Evolutionary conservation across 2,329 filamentous ascomycete genomes (phyloP).

Genomic region (Cordyceps militaris): DNA sequence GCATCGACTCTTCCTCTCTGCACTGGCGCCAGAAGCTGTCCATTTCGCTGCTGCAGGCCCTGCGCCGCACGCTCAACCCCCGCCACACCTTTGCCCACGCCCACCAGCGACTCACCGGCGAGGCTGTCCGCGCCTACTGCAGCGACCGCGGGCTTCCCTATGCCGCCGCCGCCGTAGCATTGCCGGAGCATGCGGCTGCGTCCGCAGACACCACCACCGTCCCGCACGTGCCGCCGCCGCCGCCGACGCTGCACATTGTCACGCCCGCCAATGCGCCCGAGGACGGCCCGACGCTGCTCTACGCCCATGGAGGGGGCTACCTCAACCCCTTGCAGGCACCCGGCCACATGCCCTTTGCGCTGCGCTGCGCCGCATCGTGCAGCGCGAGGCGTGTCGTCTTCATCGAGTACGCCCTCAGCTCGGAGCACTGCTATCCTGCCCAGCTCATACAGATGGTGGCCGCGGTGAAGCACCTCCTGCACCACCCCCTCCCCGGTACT

Average conservation of each 20-base stretch:
- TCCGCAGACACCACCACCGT: neutral
- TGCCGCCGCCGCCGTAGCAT: neutral
- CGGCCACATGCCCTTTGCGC: neutral
- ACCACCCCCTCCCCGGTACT: neutral
- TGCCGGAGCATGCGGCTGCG: neutral
- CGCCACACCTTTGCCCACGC: neutral
- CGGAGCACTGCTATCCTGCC: neutral
- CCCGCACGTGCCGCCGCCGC: neutral
- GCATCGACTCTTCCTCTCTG: neutral
- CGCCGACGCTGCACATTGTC: neutral
- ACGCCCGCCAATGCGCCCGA: neutral
- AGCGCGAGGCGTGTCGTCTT: neutral
- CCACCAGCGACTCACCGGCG: neutral
- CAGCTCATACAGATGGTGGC: conserved; percentile 2
- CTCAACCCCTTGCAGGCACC: neutral
- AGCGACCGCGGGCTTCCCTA: neutral
- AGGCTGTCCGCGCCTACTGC: neutral
- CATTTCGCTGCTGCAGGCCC: neutral
- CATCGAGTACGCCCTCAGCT: neutral
- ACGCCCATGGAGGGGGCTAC: neutral
- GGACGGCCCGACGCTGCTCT: neutral
- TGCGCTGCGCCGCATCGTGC: neutral
- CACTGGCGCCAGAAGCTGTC: conserved; percentile 1
- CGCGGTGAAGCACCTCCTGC: neutral
- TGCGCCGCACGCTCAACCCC: neutral